Conservation (phyloP, 352 stramenopile genomes). For the Globisporangium yorkense region DNA sequence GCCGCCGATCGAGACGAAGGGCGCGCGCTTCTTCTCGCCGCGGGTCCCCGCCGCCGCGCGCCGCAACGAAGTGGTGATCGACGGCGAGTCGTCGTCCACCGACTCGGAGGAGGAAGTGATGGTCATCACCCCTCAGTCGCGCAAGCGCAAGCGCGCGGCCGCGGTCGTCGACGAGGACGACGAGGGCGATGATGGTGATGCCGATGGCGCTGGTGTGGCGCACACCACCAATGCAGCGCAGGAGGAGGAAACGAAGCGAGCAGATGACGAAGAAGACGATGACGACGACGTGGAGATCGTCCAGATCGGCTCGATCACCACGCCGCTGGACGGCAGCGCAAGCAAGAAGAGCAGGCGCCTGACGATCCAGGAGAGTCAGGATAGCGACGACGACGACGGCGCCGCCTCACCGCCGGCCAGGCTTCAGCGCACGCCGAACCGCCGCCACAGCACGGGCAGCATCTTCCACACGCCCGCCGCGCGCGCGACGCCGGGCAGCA, state of each 20-base stretch:
- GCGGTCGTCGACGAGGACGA: slow-evolving; percentile 53
- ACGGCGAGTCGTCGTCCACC: slow-evolving; percentile 45
- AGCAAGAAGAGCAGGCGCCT: slow-evolving; percentile 24
- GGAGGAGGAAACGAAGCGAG: not conserved
- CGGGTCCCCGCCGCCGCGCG: slow-evolving; percentile 8
- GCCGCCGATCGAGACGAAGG: slow-evolving; percentile 1
- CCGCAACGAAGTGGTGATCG: slow-evolving; percentile 61
- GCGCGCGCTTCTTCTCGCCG: not conserved
- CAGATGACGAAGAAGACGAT: slow-evolving; percentile 26
- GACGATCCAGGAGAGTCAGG: slow-evolving; percentile 54
- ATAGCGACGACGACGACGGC: slow-evolving; percentile 21
- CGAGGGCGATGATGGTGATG: slow-evolving; percentile 19
- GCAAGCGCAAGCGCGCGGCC: slow-evolving; percentile 54
- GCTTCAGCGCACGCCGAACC: slow-evolving; percentile 4
- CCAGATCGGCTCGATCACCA: slow-evolving; percentile 18
- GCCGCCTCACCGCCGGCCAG: slow-evolving; percentile 2
- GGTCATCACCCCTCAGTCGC: slow-evolving; percentile 50
- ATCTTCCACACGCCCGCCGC: not conserved
- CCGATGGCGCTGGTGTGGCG: not conserved
- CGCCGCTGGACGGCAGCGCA: slow-evolving; percentile 16
- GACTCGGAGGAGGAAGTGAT: slow-evolving; percentile 48
- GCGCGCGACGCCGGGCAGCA: slow-evolving; percentile 7
- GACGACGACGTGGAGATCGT: slow-evolving; percentile 60
- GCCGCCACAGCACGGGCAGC: slow-evolving; percentile 2
- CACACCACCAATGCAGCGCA: not conserved